phyloP scores from a whole-genome alignment of 305 asterid genomes.

The Plantago lanceolata region DNA sequence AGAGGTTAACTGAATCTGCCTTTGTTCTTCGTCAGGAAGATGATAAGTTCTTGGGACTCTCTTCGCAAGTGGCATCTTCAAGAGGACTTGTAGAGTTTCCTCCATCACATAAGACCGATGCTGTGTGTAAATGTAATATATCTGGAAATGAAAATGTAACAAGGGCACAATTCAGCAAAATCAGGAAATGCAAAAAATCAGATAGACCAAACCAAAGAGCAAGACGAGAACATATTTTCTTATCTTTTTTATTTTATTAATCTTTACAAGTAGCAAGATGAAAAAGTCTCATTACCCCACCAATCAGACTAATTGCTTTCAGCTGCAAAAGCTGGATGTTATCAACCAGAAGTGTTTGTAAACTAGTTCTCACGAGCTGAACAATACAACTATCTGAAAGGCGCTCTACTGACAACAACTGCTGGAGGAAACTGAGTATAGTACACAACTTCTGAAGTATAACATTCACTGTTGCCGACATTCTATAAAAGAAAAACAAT shows the following conservation, averaged over 20 bases:
- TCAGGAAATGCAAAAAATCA: slow-evolving; percentile 21
- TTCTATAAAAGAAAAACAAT: slow-evolving; percentile 40
- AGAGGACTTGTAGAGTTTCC: slow-evolving; percentile 82
- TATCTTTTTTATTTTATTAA: too few species aligned
- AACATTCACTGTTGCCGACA: slow-evolving; percentile 59
- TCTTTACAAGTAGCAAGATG: slow-evolving; percentile 20
- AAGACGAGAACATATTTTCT: slow-evolving; percentile 13
- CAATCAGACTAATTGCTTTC: slow-evolving; percentile 85
- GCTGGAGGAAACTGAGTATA: slow-evolving; percentile 79
- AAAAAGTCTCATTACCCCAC: slow-evolving; percentile 69
- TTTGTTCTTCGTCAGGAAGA: slow-evolving; percentile 96
- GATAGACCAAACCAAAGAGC: slow-evolving; percentile 27
- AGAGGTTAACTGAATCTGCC: slow-evolving; percentile 88
- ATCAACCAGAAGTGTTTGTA: slow-evolving; percentile 85
- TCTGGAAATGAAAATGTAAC: slow-evolving; percentile 42
- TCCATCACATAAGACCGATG: slow-evolving; percentile 94
- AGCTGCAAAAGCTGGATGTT: slow-evolving; percentile 92
- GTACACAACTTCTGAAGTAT: slow-evolving; percentile 96
- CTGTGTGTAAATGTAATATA: slow-evolving; percentile 63
- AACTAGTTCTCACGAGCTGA: slow-evolving; percentile 85
- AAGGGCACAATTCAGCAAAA: slow-evolving; percentile 28
- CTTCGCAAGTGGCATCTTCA: slow-evolving; percentile 86
- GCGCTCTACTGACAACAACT: slow-evolving; percentile 76
- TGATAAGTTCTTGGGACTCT: slow-evolving; percentile 89
- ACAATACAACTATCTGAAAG: slow-evolving; percentile 93